Percentiles rank a stretch among this genome's conserved stretches.
These are phyloP conservation scores for Suillus weaverae DNA, from an alignment of 768 basidiomycete species.

Conservation along the genomic window DNA sequence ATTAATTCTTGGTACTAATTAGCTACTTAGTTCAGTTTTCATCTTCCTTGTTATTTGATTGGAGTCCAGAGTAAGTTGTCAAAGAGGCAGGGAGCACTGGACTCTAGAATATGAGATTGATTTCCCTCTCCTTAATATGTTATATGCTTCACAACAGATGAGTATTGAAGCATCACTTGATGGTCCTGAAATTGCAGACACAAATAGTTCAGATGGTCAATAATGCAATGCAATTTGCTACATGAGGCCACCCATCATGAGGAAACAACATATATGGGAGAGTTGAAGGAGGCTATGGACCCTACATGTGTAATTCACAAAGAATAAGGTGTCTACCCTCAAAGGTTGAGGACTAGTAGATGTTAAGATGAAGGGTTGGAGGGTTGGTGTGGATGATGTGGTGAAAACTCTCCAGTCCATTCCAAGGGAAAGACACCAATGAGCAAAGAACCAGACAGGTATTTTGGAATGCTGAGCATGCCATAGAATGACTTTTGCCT, in stretches of 20 bases:
- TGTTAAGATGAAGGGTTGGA: too few species aligned
- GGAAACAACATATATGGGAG: background rate
- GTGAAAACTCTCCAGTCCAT: background rate
- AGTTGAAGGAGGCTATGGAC: background rate
- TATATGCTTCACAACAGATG: background rate
- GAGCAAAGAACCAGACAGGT: background rate
- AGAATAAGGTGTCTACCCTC: background rate
- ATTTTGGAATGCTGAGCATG: background rate
- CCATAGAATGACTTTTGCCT: background rate
- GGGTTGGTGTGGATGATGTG: too few species aligned
- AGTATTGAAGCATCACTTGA: background rate
- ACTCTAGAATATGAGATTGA: too few species aligned
- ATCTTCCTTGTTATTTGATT: too few species aligned
- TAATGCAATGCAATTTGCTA: background rate
- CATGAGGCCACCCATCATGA: background rate
- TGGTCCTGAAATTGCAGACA: background rate
- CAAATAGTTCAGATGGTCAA: background rate
- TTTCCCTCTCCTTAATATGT: too few species aligned
- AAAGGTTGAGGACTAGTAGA: background rate
- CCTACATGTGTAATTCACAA: background rate
- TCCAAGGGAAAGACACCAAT: background rate
- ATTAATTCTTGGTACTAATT: too few species aligned
- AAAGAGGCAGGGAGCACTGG: too few species aligned
- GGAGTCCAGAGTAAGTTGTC: too few species aligned
- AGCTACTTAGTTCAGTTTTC: too few species aligned